phyloP scores from a whole-genome alignment of 768 basidiomycete genomes.

The Leccinellum albellum region DNA sequence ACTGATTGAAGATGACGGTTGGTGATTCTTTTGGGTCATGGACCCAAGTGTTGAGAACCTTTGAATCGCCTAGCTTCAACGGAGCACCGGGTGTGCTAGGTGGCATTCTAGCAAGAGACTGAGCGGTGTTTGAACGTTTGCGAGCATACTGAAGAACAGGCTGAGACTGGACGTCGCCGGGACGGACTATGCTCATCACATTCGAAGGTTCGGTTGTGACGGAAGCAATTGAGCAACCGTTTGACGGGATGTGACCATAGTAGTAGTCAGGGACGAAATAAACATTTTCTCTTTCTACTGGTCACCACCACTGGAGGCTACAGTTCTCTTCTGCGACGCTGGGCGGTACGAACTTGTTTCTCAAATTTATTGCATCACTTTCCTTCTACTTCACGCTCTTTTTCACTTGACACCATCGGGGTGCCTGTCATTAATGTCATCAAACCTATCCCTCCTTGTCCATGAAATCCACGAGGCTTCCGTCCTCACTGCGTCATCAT shows the following conservation, averaged over 20 bases:
- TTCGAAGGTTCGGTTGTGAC: too few species aligned
- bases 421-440: slow-evolving; percentile 6
- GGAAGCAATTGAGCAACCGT: slow-evolving; percentile 2
- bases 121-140: slow-evolving; percentile 71
- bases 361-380: neutral
- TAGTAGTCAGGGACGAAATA: neutral
- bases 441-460: slow-evolving; percentile 1
- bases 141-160: slow-evolving; percentile 48
- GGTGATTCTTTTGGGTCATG: slow-evolving; percentile 62
- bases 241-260: neutral
- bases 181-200: slow-evolving; percentile 56
- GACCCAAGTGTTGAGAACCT: slow-evolving; percentile 68
- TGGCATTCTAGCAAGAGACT: slow-evolving; percentile 55
- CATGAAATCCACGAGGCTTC: slow-evolving; percentile 19
- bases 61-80: slow-evolving; percentile 59
- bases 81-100: slow-evolving; percentile 32
- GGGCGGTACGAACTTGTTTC: slow-evolving; percentile 8
- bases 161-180: slow-evolving; percentile 49
- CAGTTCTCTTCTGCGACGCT: slow-evolving; percentile 8
- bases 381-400: slow-evolving; percentile 26
- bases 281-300: neutral
- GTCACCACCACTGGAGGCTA: slow-evolving; percentile 4
- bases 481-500: slow-evolving; percentile 9
- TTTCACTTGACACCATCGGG: neutral
- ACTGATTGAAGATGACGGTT: slow-evolving; percentile 64